Percentiles rank a stretch among this genome's conserved stretches.
These are phyloP conservation scores for Marasmius oreades DNA, from an alignment of 1,284 basidiomycete species.

Conservation along the genomic window DNA sequence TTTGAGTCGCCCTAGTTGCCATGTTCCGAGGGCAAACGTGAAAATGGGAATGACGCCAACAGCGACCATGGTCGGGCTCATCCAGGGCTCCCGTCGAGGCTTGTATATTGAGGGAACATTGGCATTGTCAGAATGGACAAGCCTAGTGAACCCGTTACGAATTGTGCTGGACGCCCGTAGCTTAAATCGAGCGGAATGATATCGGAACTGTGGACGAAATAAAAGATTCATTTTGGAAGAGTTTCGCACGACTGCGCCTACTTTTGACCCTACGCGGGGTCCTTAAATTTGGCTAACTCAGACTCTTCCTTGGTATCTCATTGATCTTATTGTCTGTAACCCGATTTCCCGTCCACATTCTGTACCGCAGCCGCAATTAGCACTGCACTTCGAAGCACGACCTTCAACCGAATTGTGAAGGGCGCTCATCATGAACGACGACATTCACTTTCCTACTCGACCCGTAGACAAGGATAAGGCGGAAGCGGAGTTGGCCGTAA, in stretches of 20 bases:
- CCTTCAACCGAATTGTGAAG: constrained; percentile 30
- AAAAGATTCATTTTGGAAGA: constrained; percentile 10
- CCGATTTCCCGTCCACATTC: not conserved
- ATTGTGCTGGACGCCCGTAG: not conserved
- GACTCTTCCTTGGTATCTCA: not conserved
- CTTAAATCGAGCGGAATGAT: constrained; percentile 1
- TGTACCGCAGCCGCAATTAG: not conserved
- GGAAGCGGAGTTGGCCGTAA: constrained; percentile 85
- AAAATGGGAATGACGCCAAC: constrained; percentile 88
- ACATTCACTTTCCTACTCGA: constrained; percentile 88
- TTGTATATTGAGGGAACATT: constrained; percentile 47
- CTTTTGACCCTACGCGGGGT: not conserved
- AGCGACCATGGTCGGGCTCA: constrained; percentile 74
- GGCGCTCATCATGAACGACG: constrained; percentile 70
- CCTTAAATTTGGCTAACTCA: not conserved
- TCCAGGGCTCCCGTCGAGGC: constrained; percentile 52
- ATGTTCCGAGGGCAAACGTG: constrained; percentile 89
- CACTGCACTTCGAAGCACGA: not conserved
- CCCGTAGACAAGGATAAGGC: constrained; percentile 97
- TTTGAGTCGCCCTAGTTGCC: constrained; percentile 89
- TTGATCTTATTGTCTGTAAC: too few relatives aligned
- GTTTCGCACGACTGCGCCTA: not conserved
- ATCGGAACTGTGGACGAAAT: constrained; percentile 4
- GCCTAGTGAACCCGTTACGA: not conserved
- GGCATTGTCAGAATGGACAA: constrained; percentile 4